These are phyloP conservation scores for Acephala macrosclerotiorum DNA, from an alignment of 2,329 filamentous ascomycete genomes.

Conservation along the genomic window DNA sequence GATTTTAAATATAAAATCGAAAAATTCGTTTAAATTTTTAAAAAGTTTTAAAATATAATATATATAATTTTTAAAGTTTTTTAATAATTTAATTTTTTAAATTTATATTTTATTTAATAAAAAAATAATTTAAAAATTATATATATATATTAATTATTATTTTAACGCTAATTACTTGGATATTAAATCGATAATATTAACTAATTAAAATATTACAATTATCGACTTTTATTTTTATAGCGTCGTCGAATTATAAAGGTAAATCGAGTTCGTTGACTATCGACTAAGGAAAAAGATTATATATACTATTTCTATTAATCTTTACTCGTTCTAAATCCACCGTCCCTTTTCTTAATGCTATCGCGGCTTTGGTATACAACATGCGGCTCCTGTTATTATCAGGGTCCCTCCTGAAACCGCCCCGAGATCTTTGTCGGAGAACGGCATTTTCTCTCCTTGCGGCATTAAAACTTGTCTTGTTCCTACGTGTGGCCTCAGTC, in stretches of 20 bases:
- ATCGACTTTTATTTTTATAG: slow-evolving; percentile 11
- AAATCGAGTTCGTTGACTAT: slow-evolving; percentile 17
- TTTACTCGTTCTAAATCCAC: slow-evolving; percentile 11
- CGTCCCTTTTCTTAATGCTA: slow-evolving; percentile 12
- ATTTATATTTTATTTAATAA: slow-evolving; percentile 20
- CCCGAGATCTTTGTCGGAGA: slow-evolving; percentile 15
- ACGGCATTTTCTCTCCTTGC: slow-evolving; percentile 18
- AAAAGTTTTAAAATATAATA: slow-evolving; percentile 13
- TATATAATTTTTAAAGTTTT: slow-evolving; percentile 16
- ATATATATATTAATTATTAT: slow-evolving; percentile 17
- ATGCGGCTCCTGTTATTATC: slow-evolving; percentile 14
- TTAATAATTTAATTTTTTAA: slow-evolving; percentile 20
- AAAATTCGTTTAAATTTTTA: background rate
- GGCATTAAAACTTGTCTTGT: too few species aligned
- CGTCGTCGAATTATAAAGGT: slow-evolving; percentile 16
- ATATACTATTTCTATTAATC: slow-evolving; percentile 14
- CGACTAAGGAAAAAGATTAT: slow-evolving; percentile 18
- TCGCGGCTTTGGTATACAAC: slow-evolving; percentile 19
- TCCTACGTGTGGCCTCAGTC: too few species aligned
- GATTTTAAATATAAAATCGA: background rate
- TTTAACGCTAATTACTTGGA: slow-evolving; percentile 13
- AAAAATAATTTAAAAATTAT: slow-evolving; percentile 19
- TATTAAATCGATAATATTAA: slow-evolving; percentile 19
- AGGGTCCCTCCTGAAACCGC: slow-evolving; percentile 14
- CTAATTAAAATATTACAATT: slow-evolving; percentile 9